phyloP scores from a whole-genome alignment of 1,284 basidiomycete genomes.

The Xerocomus minutiporus region DNA sequence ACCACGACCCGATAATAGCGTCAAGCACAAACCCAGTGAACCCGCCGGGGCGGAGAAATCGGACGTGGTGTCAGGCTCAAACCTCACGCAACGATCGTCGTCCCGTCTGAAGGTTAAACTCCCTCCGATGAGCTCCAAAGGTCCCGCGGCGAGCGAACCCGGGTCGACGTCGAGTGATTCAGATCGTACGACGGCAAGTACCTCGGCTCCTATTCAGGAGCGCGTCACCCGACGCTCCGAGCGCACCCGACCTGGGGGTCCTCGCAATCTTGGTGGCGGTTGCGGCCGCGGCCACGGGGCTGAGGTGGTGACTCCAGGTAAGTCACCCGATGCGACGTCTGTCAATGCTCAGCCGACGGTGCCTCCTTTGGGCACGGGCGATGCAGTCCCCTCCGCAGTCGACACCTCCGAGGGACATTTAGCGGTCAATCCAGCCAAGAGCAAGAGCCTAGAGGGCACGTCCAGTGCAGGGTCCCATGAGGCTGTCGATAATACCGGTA shows the following conservation, averaged over 20 bases:
- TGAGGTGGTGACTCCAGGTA: neutral
- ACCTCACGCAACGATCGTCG: neutral
- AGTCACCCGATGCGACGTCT: neutral
- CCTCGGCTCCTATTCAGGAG: neutral
- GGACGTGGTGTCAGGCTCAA: neutral
- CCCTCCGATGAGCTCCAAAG: neutral
- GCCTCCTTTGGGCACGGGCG: neutral
- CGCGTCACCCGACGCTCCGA: neutral
- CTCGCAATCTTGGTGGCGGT: neutral
- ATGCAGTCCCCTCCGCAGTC: neutral
- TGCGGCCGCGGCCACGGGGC: neutral
- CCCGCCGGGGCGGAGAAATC: neutral
- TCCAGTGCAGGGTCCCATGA: neutral
- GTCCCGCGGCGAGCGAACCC: neutral
- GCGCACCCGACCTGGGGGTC: neutral
- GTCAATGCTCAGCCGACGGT: neutral
- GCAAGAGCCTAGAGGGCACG: neutral
- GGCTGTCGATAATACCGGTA: neutral
- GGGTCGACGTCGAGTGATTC: neutral
- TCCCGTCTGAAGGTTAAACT: slow-evolving; percentile 2
- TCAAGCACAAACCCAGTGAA: neutral
- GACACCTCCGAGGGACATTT: neutral
- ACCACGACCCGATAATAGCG: neutral
- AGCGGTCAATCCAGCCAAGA: neutral
- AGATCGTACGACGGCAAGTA: neutral